A percentile compares a stretch with the other conserved stretches of the same genome.
These are phyloP conservation scores for Metschnikowia proteae DNA, from an alignment of 805 yeast genomes.

Conservation along the genomic window DNA sequence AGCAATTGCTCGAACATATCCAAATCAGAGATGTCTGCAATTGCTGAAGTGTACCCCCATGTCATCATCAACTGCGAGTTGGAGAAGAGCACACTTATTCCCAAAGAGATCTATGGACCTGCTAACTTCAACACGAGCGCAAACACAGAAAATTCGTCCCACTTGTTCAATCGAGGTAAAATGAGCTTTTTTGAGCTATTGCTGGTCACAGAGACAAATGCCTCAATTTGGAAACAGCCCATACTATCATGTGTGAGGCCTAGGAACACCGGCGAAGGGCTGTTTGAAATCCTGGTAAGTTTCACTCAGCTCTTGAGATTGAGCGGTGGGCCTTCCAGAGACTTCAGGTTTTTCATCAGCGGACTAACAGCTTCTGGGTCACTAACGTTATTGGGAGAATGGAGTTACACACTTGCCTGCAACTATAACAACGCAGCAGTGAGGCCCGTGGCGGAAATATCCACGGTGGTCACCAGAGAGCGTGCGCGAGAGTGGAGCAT, in stretches of 20 bases:
- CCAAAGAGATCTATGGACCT: constrained; percentile 1
- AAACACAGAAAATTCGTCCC: background rate
- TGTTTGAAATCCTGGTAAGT: constrained; percentile 8
- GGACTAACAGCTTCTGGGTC: background rate
- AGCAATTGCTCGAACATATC: constrained; percentile 11
- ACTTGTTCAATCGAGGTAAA: background rate
- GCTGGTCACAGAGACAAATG: constrained; percentile 2
- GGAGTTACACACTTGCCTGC: constrained; percentile 10
- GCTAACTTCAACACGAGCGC: background rate
- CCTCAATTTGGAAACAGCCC: constrained; percentile 6
- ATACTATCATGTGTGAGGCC: constrained; percentile 11
- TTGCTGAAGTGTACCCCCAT: constrained; percentile 10
- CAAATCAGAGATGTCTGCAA: constrained; percentile 3
- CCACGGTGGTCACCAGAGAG: constrained; percentile 6
- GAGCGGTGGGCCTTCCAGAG: constrained; percentile 3
- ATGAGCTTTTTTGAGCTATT: constrained; percentile 6
- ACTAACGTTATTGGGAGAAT: background rate
- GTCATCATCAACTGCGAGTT: constrained; percentile 13
- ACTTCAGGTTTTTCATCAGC: constrained; percentile 6
- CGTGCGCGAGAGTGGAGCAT: constrained; percentile 10
- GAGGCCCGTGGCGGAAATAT: constrained; percentile 12
- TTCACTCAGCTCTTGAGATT: background rate
- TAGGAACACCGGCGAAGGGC: constrained; percentile 6
- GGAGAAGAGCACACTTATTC: constrained; percentile 12
- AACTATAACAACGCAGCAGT: constrained; percentile 3